Evolutionary conservation across 208 protist species (phyloP).

Genomic region (Leishmania gerbilli): DNA sequence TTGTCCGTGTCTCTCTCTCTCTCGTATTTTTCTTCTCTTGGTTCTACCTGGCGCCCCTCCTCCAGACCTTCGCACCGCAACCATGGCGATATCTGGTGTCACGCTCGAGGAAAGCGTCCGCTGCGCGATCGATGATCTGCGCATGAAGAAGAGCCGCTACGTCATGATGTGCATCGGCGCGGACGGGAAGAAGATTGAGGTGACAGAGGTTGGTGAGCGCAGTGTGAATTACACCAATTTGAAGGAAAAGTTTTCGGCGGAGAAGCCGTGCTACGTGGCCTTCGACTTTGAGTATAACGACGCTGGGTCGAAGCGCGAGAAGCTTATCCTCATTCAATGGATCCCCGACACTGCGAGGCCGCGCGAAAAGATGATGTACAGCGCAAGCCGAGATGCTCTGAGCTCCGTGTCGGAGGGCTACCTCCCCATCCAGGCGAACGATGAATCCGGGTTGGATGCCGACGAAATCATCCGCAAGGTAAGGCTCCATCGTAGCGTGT

Average conservation of each 20-base stretch:
- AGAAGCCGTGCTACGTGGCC: slow-evolving; percentile 89
- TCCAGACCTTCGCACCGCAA: slow-evolving; percentile 1
- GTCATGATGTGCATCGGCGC: slow-evolving; percentile 88
- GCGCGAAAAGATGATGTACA: slow-evolving; percentile 90
- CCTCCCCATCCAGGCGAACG: slow-evolving; percentile 89
- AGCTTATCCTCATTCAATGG: slow-evolving; percentile 92
- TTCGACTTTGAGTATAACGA: slow-evolving; percentile 91
- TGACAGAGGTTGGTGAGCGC: slow-evolving; percentile 57
- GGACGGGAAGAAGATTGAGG: slow-evolving; percentile 76
- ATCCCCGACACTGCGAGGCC: slow-evolving; percentile 79
- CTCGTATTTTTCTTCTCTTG: background rate
- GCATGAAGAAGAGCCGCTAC: slow-evolving; percentile 84
- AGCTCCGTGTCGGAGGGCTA: slow-evolving; percentile 71
- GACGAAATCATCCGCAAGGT: slow-evolving; percentile 63
- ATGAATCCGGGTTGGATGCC: slow-evolving; percentile 58
- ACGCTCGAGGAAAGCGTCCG: slow-evolving; percentile 71
- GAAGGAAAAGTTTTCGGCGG: slow-evolving; percentile 50
- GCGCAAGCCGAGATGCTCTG: slow-evolving; percentile 81
- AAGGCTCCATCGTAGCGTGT: slow-evolving; percentile 38
- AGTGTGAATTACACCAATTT: slow-evolving; percentile 81
- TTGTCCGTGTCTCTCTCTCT: background rate
- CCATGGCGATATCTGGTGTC: slow-evolving; percentile 90
- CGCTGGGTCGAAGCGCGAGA: slow-evolving; percentile 64
- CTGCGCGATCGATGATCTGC: slow-evolving; percentile 70
- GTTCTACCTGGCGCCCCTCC: background rate